phyloP scores from a whole-genome alignment of 2,329 filamentous ascomycete species.

The Kalaharituber pfeilii region DNA sequence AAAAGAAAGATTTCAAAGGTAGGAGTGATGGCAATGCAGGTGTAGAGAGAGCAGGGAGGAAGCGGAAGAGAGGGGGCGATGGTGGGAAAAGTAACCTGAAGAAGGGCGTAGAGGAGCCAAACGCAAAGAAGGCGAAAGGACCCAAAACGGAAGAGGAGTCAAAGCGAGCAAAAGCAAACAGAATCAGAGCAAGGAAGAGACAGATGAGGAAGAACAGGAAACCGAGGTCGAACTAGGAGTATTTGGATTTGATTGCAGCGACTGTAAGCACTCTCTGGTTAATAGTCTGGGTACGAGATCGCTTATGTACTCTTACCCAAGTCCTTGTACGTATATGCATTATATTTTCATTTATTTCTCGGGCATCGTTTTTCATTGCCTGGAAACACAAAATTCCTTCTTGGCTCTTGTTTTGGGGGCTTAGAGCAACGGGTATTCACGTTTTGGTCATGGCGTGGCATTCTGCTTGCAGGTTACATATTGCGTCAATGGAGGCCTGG shows the following conservation, averaged over 20 bases:
- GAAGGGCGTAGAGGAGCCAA: slow-evolving; percentile 14
- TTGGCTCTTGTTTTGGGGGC: too few relatives aligned
- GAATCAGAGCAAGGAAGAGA: slow-evolving; percentile 22
- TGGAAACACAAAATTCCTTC: too few relatives aligned
- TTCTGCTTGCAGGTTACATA: too few relatives aligned
- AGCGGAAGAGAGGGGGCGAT: slow-evolving; percentile 3
- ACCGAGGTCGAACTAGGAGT: too few relatives aligned
- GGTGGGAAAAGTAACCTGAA: slow-evolving; percentile 4
- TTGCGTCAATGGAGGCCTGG: too few relatives aligned
- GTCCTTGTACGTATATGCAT: background rate
- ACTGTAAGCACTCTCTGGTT: too few relatives aligned
- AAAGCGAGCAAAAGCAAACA: slow-evolving; percentile 16
- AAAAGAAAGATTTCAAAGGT: background rate
- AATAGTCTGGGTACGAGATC: background rate
- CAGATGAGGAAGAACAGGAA: slow-evolving; percentile 12
- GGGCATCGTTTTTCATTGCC: too few relatives aligned
- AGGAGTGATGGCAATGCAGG: background rate
- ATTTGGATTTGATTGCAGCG: too few relatives aligned
- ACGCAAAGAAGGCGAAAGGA: slow-evolving; percentile 19
- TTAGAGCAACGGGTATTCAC: too few relatives aligned
- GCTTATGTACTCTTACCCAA: background rate
- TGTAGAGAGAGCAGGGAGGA: slow-evolving; percentile 15
- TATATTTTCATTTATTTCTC: too few relatives aligned
- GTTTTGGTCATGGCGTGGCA: too few relatives aligned
- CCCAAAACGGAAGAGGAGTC: slow-evolving; percentile 14